These are phyloP conservation scores for Asterochloris erici DNA, from an alignment of 139 green algal genomes.

Conservation along the genomic window DNA sequence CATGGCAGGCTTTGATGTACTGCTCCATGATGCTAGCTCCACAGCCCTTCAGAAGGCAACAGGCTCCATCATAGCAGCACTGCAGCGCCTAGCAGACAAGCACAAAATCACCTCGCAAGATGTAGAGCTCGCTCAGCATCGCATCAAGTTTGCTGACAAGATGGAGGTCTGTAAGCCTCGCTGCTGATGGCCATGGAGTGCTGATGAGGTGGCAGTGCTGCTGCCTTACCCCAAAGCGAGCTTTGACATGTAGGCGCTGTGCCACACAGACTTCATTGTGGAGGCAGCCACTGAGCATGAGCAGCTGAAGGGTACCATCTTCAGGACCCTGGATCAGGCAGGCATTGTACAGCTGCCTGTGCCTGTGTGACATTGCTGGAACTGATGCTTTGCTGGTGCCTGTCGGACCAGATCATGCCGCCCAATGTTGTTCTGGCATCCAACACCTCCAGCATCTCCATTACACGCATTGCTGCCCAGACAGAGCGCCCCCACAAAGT, in stretches of 20 bases:
- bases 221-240: too few relatives aligned
- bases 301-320: constrained; percentile 72
- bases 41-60: constrained; percentile 16
- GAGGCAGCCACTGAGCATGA: constrained; percentile 86
- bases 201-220: not conserved
- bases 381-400: constrained; percentile 16
- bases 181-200: not conserved
- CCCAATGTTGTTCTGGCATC: constrained; percentile 75
- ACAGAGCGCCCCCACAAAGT: constrained; percentile 76
- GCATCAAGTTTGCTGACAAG: not conserved
- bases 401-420: constrained; percentile 38
- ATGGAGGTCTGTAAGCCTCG: not conserved
- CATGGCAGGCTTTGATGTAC: constrained; percentile 32
- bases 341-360: not conserved
- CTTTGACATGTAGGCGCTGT: constrained; percentile 32
- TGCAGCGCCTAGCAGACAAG: constrained; percentile 7
- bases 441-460: constrained; percentile 93
- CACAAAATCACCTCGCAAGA: not conserved
- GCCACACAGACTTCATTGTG: constrained; percentile 73
- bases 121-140: not conserved
- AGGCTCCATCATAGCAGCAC: constrained; percentile 1
- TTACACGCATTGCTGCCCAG: constrained; percentile 82
- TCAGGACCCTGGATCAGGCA: constrained; percentile 42
- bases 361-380: not conserved
- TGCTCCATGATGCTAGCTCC: constrained; percentile 37